Evolutionary conservation across 306 rosid genomes (phyloP), one percentile per base, ranked within the genome.

Genomic region (Boehmeria nivea): DNA sequence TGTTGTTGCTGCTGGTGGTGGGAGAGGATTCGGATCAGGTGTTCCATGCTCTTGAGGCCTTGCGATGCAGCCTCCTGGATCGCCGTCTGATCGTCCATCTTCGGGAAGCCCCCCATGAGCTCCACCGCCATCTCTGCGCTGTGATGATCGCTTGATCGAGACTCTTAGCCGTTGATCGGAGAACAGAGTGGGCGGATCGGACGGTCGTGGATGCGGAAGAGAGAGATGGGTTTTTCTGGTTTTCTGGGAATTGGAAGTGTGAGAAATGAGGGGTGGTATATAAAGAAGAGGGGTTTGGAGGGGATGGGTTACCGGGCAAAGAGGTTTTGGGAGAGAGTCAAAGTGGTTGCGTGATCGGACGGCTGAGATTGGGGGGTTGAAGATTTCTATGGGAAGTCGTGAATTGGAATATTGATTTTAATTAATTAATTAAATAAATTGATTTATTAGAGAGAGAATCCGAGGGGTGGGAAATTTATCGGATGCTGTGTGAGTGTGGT

Each of bases 71-170:
- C 97, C 23, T 89, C 95, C 37, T 89, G 72, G 21, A 89, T 81
- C 6, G 83, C 95, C 42, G 50, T 85, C 65, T 78, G 95, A n/a
- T 85, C 81, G 3, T 88, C 88, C 72, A 88, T 70, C 67, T 80
- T 80, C 0, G 73, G 78, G 38, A 85, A 85, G 1, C 74, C 43
- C 84, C 72, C 43, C 84, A 85, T 68, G 3, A 85, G 66, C 44
- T 88, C 95, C 69, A 88, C 80, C 54, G 88, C 80, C 94, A 88
- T 85, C n/a, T n/a, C n/a, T n/a, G n/a, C n/a, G n/a, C n/a, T n/a
- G n/a, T n/a, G n/a, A n/a, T 51, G 14, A 15, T 8, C n/a, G 36
- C 36, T 31, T 31, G 36, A 2, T 31, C 36, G 36, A 31, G 8
- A 10, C 36, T 10, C 8, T 6, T 10, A 10, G 9, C 9, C 8